These are phyloP conservation scores for Lachancea lanzarotensis DNA, from an alignment of 805 yeast species.

Conservation along the genomic window DNA sequence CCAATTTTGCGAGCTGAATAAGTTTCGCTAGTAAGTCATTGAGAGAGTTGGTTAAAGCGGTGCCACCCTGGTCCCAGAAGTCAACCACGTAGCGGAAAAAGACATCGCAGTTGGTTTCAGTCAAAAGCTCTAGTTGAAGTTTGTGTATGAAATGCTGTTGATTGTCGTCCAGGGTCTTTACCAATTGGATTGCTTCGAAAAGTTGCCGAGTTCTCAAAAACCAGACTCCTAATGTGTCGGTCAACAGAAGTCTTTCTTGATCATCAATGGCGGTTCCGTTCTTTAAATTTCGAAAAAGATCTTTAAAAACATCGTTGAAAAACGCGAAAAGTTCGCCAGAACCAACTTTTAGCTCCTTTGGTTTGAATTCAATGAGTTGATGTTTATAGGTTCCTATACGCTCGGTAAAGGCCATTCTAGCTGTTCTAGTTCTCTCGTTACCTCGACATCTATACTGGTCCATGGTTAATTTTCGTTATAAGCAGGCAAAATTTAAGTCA, in stretches of 20 bases:
- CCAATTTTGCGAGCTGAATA: slow-evolving; percentile 34
- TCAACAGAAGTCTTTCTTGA: slow-evolving; percentile 33
- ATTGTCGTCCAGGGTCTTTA: slow-evolving; percentile 3
- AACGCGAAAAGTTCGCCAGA: not conserved
- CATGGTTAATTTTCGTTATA: not conserved
- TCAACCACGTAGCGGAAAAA: slow-evolving; percentile 53
- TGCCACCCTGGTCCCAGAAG: slow-evolving; percentile 64
- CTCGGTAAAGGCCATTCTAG: not conserved
- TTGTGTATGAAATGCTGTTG: slow-evolving; percentile 5
- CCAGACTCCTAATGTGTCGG: slow-evolving; percentile 65
- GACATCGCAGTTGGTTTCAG: slow-evolving; percentile 22
- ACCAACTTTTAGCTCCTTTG: not conserved
- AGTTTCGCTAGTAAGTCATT: slow-evolving; percentile 54
- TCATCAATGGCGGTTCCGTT: slow-evolving; percentile 8
- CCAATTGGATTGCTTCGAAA: slow-evolving; percentile 7
- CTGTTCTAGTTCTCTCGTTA: not conserved
- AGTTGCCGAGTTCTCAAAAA: slow-evolving; percentile 47
- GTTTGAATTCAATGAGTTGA: not conserved
- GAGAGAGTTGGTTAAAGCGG: slow-evolving; percentile 64
- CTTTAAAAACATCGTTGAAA: slow-evolving; percentile 2
- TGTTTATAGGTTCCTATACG: not conserved
- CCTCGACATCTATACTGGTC: not conserved
- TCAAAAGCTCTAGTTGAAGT: slow-evolving; percentile 14
- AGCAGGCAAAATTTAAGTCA: not conserved
- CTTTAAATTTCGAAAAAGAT: slow-evolving; percentile 3